A percentile compares a stretch with the other conserved stretches of the same genome.
Evolutionary conservation across 2,329 filamentous ascomycete species (phyloP).

Genomic region (Apiospora rasikravindrae): DNA sequence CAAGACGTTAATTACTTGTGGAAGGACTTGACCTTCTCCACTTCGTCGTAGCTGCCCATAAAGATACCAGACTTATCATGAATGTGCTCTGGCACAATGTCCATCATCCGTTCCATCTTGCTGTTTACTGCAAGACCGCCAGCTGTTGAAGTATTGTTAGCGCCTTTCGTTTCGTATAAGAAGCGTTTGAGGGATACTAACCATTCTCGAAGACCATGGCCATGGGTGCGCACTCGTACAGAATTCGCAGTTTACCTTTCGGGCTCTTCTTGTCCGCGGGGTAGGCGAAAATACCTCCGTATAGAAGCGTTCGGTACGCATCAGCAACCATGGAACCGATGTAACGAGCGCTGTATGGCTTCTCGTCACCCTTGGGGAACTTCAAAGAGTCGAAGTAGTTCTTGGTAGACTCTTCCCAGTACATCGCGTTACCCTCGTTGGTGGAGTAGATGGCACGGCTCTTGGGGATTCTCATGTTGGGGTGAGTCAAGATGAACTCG

Average conservation of each 20-base stretch:
- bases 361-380: constrained; percentile 72
- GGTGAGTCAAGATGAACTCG: constrained; percentile 98
- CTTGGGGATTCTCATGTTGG: constrained; percentile 86
- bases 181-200: constrained; percentile 50
- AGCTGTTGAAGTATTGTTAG: constrained; percentile 57
- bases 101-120: constrained; percentile 88
- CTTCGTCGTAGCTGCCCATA: constrained; percentile 91
- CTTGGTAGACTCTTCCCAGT: constrained; percentile 90
- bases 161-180: background rate
- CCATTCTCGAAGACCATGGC: constrained; percentile 98
- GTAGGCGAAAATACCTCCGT: constrained; percentile 97
- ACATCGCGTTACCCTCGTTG: constrained; percentile 97
- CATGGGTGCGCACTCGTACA: constrained; percentile 99
- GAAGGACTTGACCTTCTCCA: constrained; percentile 91
- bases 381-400: constrained; percentile 91
- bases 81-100: constrained; percentile 87
- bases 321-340: constrained; percentile 99
- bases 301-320: constrained; percentile 92
- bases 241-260: constrained; percentile 95
- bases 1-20: constrained; percentile 58
- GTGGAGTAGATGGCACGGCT: constrained; percentile 90
- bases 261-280: constrained; percentile 97
- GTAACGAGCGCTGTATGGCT: constrained; percentile 94
- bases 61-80: constrained; percentile 97
- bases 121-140: constrained; percentile 92